Evolutionary conservation across 345 rosid genomes (phyloP).

Genomic region (Eucalyptus erythrocorys): DNA sequence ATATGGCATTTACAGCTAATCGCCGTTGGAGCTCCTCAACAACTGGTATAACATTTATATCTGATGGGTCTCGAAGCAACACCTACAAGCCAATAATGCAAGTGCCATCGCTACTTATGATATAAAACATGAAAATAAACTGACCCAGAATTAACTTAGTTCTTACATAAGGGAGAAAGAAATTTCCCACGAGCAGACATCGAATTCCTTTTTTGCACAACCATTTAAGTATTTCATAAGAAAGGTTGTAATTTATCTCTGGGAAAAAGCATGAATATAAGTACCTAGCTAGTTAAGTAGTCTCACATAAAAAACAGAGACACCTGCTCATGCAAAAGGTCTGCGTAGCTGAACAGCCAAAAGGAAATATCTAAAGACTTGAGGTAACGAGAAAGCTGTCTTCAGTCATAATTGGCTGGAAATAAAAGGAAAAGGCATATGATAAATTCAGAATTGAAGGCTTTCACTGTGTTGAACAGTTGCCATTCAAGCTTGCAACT

Average conservation of each 20-base stretch:
- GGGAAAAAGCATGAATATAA: not conserved
- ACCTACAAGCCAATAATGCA: constrained; percentile 26
- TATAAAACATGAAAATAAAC: not conserved
- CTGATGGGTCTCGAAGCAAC: constrained; percentile 74
- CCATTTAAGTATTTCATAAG: not conserved
- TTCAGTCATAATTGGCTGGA: not conserved
- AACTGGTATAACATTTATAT: constrained; percentile 76
- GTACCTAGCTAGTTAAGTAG: not conserved
- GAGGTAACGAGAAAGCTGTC: not conserved
- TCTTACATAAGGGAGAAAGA: not conserved
- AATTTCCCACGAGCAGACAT: not conserved
- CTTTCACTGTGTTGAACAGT: not conserved
- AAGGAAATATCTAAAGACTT: not conserved
- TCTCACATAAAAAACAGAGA: not conserved
- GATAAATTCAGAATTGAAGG: not conserved
- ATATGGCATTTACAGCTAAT: constrained; percentile 30
- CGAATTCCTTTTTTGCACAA: not conserved
- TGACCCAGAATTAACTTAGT: not conserved
- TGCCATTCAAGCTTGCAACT: not conserved
- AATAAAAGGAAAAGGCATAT: not conserved
- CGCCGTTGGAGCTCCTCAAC: constrained; percentile 88
- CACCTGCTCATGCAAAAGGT: not conserved
- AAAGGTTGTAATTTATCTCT: not conserved
- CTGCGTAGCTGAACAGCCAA: not conserved
- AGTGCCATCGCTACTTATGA: not conserved